phyloP scores from a whole-genome alignment of 768 basidiomycete species.

The Hygrocybe coccinea region DNA sequence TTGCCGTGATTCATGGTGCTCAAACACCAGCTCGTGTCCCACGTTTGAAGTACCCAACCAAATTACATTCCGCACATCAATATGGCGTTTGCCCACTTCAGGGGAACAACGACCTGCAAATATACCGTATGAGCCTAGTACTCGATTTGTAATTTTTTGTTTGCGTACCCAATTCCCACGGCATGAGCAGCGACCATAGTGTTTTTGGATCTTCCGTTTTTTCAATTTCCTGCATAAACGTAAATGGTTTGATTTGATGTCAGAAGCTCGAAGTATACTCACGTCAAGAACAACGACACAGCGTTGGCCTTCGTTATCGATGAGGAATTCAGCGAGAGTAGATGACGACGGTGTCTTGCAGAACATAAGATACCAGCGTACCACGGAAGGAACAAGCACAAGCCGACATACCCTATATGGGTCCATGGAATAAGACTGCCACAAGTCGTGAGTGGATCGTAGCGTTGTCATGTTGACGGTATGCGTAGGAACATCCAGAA shows the following conservation, averaged over 20 bases:
- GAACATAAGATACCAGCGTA: slow-evolving; percentile 2
- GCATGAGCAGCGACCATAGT: slow-evolving; percentile 73
- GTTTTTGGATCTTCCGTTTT: slow-evolving; percentile 70
- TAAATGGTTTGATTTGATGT: slow-evolving; percentile 13
- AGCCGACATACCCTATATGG: slow-evolving; percentile 56
- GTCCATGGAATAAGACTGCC: slow-evolving; percentile 79
- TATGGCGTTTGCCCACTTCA: slow-evolving; percentile 64
- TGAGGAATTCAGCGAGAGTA: slow-evolving; percentile 70
- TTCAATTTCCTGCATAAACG: slow-evolving; percentile 66
- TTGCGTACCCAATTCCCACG: slow-evolving; percentile 71
- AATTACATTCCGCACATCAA: slow-evolving; percentile 75
- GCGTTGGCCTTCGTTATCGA: slow-evolving; percentile 73
- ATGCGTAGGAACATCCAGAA: slow-evolving; percentile 76
- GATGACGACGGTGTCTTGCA: slow-evolving; percentile 58
- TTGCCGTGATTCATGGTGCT: slow-evolving; percentile 43
- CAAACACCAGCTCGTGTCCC: slow-evolving; percentile 70
- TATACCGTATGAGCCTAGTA: slow-evolving; percentile 2
- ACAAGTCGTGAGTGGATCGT: slow-evolving; percentile 68
- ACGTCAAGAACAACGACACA: slow-evolving; percentile 87
- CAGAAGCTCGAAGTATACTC: slow-evolving; percentile 23
- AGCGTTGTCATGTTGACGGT: slow-evolving; percentile 87
- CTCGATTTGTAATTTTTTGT: neutral
- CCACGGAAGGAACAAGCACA: neutral
- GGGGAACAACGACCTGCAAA: slow-evolving; percentile 63
- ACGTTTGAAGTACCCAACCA: slow-evolving; percentile 84